Evolutionary conservation across 176 grass and related monocot species (phyloP), one percentile per base, ranked within the genome.

Genomic region (Lolium rigidum): DNA sequence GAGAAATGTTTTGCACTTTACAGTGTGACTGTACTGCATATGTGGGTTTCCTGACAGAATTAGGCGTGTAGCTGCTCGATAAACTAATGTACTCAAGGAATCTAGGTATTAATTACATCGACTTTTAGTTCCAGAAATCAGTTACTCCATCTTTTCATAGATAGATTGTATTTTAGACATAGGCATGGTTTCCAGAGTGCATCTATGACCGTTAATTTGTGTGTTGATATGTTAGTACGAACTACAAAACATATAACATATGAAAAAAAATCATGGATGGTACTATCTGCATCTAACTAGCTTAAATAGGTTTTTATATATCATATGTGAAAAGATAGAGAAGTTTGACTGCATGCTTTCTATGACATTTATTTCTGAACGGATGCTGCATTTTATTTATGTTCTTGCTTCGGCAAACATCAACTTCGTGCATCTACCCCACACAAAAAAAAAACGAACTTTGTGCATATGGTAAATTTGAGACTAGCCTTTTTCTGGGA

Each of bases 81-180:
- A 22, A 43, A 61, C 18, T 74, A 65, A 28, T 15, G 5, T 65
- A 28, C 61, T 64, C 1, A 52, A 24, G 12, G 4, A 82, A 9
- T 17, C 44, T 86, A 37, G 52, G 61, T 21, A 67, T 82, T 48
- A 2, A 16, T 59, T 60, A 28, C 83, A 51, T 46, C 65, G 81
- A 21, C 65, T 57, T 6, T 43, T 76, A 76, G 25, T 15, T 76
- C 74, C 18, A 26, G 48, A 26, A 54, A 3, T 41, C 38, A 4
- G 6, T 47, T 58, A 69, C 67, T 10, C 37, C 15, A 3, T 43
- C 67, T 9, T 2, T 70, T 41, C 37, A 38, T 68, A 18, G 6
- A 68, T 68, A 9, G 2, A 38, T 38, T 7, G 4, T 67, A 2
- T 17, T 37, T 37, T 67, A 37, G 65, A 38, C 31, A 18, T 37